phyloP scores from a whole-genome alignment of 345 rosid genomes.

The Citrus medica region DNA sequence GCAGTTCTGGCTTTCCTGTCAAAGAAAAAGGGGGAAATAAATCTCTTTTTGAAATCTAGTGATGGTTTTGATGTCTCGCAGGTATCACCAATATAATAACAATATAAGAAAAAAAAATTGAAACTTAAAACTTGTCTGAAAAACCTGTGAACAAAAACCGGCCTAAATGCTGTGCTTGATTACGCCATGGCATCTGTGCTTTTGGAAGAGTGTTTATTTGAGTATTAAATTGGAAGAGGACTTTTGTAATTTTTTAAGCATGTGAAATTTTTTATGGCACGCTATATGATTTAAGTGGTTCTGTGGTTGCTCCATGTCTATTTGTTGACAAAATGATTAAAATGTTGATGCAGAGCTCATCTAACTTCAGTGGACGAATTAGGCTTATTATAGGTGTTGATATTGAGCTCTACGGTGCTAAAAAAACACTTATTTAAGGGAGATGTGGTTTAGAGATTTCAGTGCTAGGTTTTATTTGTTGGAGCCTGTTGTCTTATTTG shows the following conservation, averaged over 20 bases:
- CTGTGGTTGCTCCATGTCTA: neutral
- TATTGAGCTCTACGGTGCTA: neutral
- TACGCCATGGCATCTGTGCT: neutral
- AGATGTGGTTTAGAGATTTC: neutral
- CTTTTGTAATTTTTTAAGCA: too few relatives aligned
- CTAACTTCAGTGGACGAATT: neutral
- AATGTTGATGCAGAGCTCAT: neutral
- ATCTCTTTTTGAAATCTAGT: too few relatives aligned
- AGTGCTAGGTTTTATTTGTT: neutral
- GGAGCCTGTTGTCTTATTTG: neutral
- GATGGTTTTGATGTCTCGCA: accelerated
- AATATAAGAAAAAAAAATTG: too few relatives aligned
- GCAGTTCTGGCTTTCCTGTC: too few relatives aligned
- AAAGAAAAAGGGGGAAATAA: too few relatives aligned
- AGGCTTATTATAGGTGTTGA: too few relatives aligned
- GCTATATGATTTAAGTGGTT: neutral
- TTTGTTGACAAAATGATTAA: neutral
- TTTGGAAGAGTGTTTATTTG: neutral
- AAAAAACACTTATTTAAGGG: neutral
- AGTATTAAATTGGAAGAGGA: too few relatives aligned
- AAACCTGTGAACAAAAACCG: neutral
- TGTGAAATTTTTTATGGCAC: neutral
- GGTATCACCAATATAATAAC: too few relatives aligned
- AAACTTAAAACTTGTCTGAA: neutral
- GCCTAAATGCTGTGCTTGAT: neutral